Conservation (phyloP, 2,329 filamentous ascomycete species). For the Chaetomium sp. region DNA sequence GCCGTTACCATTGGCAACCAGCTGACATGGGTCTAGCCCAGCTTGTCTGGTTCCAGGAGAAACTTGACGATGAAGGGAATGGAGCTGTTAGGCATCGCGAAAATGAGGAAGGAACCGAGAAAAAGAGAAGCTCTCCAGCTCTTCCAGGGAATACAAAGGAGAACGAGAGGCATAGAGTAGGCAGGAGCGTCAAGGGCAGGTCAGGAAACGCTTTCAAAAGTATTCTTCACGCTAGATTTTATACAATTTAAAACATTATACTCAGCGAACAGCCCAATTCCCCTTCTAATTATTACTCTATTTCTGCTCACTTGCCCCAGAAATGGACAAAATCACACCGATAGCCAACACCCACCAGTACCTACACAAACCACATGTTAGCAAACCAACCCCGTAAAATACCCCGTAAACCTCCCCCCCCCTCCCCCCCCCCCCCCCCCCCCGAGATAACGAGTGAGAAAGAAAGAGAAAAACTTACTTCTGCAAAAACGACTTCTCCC, state of each 20-base stretch:
- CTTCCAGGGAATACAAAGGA: no score
- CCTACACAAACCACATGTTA: conserved; percentile 30
- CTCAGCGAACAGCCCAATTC: not conserved
- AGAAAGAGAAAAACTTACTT: conserved; percentile 42
- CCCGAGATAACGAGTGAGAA: not conserved
- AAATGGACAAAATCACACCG: conserved; percentile 46
- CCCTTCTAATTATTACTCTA: conserved; percentile 33
- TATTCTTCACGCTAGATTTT: no score
- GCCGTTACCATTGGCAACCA: conserved; percentile 23
- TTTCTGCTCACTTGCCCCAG: conserved; percentile 44
- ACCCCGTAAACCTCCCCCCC: not conserved
- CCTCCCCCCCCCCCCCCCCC: no score
- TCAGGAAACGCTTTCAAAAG: not conserved
- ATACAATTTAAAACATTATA: no score
- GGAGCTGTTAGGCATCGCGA: no score
- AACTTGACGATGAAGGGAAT: no score
- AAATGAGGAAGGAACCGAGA: no score
- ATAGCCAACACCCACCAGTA: conserved; percentile 62
- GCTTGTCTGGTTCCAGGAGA: no score
- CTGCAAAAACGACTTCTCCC: conserved; percentile 59
- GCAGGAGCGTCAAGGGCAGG: not conserved
- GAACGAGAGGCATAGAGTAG: not conserved
- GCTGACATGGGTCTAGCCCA: conserved; percentile 14
- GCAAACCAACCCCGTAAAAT: not conserved
- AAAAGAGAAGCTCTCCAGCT: no score